Evolutionary conservation across 805 yeast species (phyloP).

Genomic region (Saccharomycopsis sp.): DNA sequence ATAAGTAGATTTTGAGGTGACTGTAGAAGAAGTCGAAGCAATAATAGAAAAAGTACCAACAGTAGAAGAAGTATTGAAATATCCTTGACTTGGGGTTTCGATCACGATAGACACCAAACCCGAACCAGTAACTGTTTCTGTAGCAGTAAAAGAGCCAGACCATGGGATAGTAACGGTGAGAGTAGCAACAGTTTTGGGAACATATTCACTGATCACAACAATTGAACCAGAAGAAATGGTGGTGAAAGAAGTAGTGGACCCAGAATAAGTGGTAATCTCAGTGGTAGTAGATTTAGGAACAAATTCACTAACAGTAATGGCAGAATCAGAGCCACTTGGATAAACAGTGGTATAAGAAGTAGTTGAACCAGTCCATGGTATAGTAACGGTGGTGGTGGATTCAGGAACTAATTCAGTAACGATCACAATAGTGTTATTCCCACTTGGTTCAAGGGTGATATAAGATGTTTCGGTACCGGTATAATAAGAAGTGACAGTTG

Average conservation of each 20-base stretch:
- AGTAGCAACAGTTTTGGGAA: neutral
- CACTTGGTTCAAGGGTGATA: conserved; percentile 2
- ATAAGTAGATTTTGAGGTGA: no score
- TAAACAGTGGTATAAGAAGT: conserved; percentile 4
- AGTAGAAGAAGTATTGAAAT: no score
- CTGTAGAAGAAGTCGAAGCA: no score
- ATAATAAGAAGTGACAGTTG: conserved; percentile 1
- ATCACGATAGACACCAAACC: no score
- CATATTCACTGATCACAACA: neutral
- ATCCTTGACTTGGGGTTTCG: no score
- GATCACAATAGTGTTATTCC: conserved; percentile 1
- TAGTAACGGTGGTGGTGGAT: neutral
- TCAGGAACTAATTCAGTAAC: conserved; percentile 1
- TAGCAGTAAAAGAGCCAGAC: neutral
- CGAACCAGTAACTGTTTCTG: neutral
- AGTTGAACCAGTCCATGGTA: conserved; percentile 2
- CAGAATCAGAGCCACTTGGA: conserved; percentile 1
- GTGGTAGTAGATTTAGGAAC: neutral
- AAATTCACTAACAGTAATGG: conserved; percentile 2
- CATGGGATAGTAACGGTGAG: conserved; percentile 1
- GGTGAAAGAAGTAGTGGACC: neutral
- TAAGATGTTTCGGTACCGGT: conserved; percentile 1
- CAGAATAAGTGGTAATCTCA: conserved; percentile 1
- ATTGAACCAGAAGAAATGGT: neutral
- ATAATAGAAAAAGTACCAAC: no score